These are phyloP conservation scores for Trichoderma virens DNA, from an alignment of 495 filamentous ascomycete species.

Conservation along the genomic window DNA sequence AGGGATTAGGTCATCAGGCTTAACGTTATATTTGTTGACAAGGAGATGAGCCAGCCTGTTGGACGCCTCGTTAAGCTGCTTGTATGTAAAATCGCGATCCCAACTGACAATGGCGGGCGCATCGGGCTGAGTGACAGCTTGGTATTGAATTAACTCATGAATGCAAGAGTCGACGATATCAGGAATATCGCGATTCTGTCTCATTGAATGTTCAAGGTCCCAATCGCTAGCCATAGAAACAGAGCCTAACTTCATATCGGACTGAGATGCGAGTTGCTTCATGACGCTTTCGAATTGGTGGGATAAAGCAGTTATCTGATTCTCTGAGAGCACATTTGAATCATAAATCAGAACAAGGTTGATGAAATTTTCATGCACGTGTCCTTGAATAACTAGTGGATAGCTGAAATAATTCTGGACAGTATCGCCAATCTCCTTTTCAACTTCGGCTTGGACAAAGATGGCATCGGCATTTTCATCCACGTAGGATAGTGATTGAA, in stretches of 20 bases:
- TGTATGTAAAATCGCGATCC: constrained; percentile 73
- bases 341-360: constrained; percentile 16
- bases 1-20: constrained; percentile 74
- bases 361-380: constrained; percentile 9
- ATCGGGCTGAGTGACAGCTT: constrained; percentile 13
- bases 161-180: constrained; percentile 19
- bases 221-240: not conserved
- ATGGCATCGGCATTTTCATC: constrained; percentile 11
- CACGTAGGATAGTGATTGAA: not conserved
- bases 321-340: constrained; percentile 11
- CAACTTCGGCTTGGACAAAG: constrained; percentile 7
- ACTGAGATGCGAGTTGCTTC: constrained; percentile 4
- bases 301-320: constrained; percentile 17
- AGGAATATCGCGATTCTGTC: not conserved
- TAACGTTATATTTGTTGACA: constrained; percentile 54
- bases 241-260: not conserved
- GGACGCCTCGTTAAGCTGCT: constrained; percentile 78
- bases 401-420: constrained; percentile 15
- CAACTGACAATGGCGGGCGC: constrained; percentile 28
- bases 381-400: constrained; percentile 18
- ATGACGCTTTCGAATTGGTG: constrained; percentile 16
- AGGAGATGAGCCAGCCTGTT: constrained; percentile 76
- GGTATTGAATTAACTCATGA: constrained; percentile 19
- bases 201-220: not conserved
- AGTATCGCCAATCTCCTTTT: not conserved